phyloP scores from a whole-genome alignment of 352 stramenopile species.

The Globisporangium paroecandrum region DNA sequence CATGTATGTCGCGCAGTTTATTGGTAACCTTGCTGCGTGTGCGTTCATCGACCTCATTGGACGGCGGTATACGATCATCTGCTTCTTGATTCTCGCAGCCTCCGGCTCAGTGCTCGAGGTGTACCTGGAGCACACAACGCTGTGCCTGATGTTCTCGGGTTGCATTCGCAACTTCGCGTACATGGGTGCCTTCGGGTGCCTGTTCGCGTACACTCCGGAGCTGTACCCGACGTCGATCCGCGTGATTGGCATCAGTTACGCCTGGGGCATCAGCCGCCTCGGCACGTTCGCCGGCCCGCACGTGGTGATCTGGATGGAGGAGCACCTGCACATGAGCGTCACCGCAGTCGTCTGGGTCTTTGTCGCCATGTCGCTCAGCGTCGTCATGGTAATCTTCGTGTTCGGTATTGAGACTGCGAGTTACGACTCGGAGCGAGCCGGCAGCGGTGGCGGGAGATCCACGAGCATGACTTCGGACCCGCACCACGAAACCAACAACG shows the following conservation, averaged over 20 bases:
- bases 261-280: slow-evolving; percentile 17
- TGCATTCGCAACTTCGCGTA: slow-evolving; percentile 6
- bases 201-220: slow-evolving; percentile 28
- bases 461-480: too few species aligned
- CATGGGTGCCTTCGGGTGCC: slow-evolving; percentile 19
- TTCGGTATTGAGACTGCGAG: background rate
- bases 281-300: slow-evolving; percentile 18
- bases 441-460: too few species aligned
- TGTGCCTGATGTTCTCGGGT: slow-evolving; percentile 2
- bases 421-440: background rate
- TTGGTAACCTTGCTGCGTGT: background rate
- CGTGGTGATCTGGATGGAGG: background rate
- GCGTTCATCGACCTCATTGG: slow-evolving; percentile 8
- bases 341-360: background rate
- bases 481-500: too few species aligned
- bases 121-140: background rate
- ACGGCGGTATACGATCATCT: background rate
- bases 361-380: background rate
- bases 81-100: slow-evolving; percentile 1
- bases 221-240: slow-evolving; percentile 24
- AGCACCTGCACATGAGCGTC: background rate
- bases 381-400: background rate
- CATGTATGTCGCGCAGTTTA: slow-evolving; percentile 2
- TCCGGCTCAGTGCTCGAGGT: background rate
- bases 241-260: slow-evolving; percentile 16